These are phyloP conservation scores for Candolleomyces eurysporus DNA, from an alignment of 768 basidiomycete species.

Conservation along the genomic window DNA sequence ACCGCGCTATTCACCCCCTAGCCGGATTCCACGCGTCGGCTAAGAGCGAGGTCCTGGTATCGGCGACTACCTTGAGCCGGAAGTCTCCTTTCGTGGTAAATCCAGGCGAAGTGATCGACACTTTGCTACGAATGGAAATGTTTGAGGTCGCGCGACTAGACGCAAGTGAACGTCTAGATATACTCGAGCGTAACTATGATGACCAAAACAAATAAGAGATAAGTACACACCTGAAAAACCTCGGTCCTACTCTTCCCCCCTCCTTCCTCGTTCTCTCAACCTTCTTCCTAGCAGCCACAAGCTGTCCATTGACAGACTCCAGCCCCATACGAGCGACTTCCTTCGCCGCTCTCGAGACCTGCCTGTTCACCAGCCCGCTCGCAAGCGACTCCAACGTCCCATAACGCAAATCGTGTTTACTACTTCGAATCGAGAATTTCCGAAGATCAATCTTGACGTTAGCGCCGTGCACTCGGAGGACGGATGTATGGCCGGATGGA, in stretches of 20 bases:
- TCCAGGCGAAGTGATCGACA: too few relatives aligned
- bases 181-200: too few relatives aligned
- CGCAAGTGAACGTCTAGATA: too few relatives aligned
- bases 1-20: too few relatives aligned
- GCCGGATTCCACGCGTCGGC: too few relatives aligned
- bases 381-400: conserved; percentile 80
- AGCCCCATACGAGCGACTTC: conserved; percentile 77
- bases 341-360: conserved; percentile 50
- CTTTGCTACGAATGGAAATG: too few relatives aligned
- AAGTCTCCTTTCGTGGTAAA: too few relatives aligned
- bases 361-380: conserved; percentile 79
- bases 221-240: conserved; percentile 51
- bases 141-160: too few relatives aligned
- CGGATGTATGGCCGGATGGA: conserved; percentile 55
- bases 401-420: conserved; percentile 88
- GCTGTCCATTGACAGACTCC: conserved; percentile 86
- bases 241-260: conserved; percentile 38
- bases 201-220: too few relatives aligned
- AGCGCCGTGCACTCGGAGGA: conserved; percentile 72
- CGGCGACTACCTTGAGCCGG: too few relatives aligned
- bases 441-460: conserved; percentile 82
- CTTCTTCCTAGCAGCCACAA: conserved; percentile 81
- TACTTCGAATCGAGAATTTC: conserved; percentile 88
- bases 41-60: too few relatives aligned
- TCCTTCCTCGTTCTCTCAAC: conserved; percentile 58